A percentile compares a stretch with the other conserved stretches of the same genome.
These are phyloP conservation scores for Huntiella savannae DNA, from an alignment of 2,329 filamentous ascomycete species.

Conservation along the genomic window DNA sequence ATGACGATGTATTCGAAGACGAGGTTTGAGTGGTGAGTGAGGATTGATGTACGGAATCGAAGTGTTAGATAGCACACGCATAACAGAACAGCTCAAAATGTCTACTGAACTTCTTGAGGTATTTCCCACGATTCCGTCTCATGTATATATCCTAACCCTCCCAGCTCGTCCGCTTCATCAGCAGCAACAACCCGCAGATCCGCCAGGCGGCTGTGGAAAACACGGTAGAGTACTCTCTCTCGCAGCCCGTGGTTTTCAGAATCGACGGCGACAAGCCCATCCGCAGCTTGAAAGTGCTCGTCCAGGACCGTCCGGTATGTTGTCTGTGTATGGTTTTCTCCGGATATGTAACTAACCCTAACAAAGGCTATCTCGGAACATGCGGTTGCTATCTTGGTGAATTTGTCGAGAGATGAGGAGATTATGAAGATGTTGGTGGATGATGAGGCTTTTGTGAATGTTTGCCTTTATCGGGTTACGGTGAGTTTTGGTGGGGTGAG, in stretches of 20 bases:
- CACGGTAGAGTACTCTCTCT: conserved; percentile 61
- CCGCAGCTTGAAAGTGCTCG: conserved; percentile 69
- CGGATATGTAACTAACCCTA: conserved; percentile 2
- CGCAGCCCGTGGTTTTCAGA: conserved; percentile 70
- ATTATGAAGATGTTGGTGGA: conserved; percentile 52
- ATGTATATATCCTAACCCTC: conserved; percentile 6
- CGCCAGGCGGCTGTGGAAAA: conserved; percentile 72
- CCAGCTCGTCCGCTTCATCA: conserved; percentile 81
- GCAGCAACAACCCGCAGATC: conserved; percentile 80
- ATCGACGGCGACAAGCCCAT: conserved; percentile 56
- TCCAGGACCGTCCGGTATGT: conserved; percentile 63
- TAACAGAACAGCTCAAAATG: conserved; percentile 30
- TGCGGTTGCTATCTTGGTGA: conserved; percentile 78
- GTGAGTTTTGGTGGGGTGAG: conserved; percentile 27
- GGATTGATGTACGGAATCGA: neutral
- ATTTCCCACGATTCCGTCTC: conserved; percentile 13
- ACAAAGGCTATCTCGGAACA: conserved; percentile 72
- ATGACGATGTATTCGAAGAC: too few species aligned
- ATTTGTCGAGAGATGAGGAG: conserved; percentile 59
- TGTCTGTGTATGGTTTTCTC: neutral
- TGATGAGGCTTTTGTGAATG: conserved; percentile 66
- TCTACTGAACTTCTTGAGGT: conserved; percentile 62
- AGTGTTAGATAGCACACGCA: neutral
- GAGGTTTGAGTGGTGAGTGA: neutral
- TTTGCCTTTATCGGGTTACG: conserved; percentile 53